Evolutionary conservation across 169 alveolate genomes (phyloP).

Genomic region (Cryptosporidium ubiquitum): DNA sequence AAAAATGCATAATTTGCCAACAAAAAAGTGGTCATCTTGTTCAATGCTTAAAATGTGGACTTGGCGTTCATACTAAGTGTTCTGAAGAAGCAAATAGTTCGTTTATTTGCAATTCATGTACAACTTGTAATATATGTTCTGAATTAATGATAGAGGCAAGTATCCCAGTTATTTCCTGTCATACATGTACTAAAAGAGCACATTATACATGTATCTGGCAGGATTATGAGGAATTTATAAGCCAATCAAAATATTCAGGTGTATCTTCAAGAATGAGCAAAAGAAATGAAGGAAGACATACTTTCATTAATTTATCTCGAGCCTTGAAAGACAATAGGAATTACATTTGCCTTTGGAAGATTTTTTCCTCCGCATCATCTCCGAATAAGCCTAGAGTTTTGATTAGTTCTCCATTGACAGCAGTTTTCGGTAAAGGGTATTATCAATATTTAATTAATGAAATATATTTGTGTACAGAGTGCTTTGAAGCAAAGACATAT

Average conservation of each 20-base stretch:
- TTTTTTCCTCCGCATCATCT: slow-evolving; percentile 2
- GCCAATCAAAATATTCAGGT: not conserved
- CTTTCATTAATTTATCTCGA: not conserved
- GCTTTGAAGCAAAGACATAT: not conserved
- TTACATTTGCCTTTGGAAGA: slow-evolving; percentile 32
- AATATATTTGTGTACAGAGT: slow-evolving; percentile 32
- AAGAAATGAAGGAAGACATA: not conserved
- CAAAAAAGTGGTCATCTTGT: not conserved
- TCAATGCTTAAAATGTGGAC: slow-evolving; percentile 9
- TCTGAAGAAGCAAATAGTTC: not conserved
- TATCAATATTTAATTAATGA: slow-evolving; percentile 42
- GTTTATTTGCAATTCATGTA: slow-evolving; percentile 27
- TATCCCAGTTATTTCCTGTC: slow-evolving; percentile 19
- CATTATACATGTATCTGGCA: slow-evolving; percentile 65
- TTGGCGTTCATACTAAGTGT: slow-evolving; percentile 12
- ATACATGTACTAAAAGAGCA: slow-evolving; percentile 24
- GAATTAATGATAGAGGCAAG: not conserved
- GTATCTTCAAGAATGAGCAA: not conserved
- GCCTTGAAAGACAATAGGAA: slow-evolving; percentile 9
- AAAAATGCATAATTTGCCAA: slow-evolving; percentile 10
- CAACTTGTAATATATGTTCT: slow-evolving; percentile 29
- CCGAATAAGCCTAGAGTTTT: slow-evolving; percentile 27
- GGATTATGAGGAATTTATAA: not conserved
- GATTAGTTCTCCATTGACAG: slow-evolving; percentile 45
- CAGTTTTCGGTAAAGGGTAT: slow-evolving; percentile 48